Conservation (phyloP, 2,329 filamentous ascomycete genomes). For the Pseudogymnoascus verrucosus region DNA sequence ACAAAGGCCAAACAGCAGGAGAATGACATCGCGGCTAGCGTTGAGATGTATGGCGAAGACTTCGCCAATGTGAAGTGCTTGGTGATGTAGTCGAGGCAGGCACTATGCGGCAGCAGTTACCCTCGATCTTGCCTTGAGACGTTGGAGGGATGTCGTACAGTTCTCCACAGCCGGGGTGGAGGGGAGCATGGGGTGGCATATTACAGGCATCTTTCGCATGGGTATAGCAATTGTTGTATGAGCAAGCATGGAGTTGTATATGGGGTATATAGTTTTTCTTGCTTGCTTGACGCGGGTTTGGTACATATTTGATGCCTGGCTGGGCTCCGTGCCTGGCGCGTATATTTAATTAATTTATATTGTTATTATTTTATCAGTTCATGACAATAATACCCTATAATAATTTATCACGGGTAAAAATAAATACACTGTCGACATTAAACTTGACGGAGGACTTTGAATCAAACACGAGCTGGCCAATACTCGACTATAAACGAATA, state of each 20-base stretch:
- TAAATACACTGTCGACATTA: not conserved
- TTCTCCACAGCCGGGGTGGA: not conserved
- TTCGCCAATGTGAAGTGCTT: slow-evolving; percentile 52
- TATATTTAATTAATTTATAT: not conserved
- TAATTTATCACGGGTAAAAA: not conserved
- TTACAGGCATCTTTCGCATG: not conserved
- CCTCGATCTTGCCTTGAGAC: not conserved
- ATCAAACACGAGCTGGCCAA: not conserved
- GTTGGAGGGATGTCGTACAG: not conserved
- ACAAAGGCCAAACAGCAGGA: slow-evolving; percentile 58
- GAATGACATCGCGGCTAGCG: slow-evolving; percentile 68
- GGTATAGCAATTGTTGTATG: not conserved
- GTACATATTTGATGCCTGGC: not conserved
- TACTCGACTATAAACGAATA: not conserved
- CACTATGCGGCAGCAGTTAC: not conserved
- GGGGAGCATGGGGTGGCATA: not conserved
- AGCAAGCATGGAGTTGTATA: not conserved
- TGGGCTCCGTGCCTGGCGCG: not conserved
- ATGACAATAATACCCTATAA: no score
- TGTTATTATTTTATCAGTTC: not conserved
- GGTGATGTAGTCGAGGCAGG: slow-evolving; percentile 43
- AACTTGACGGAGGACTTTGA: not conserved
- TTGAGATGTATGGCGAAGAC: slow-evolving; percentile 61
- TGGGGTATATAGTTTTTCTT: not conserved
- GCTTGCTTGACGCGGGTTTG: not conserved